Evolutionary conservation across 805 yeast genomes (phyloP), one percentile per base, ranked within the genome.

Genomic region (Nadsonia fulvescens): DNA sequence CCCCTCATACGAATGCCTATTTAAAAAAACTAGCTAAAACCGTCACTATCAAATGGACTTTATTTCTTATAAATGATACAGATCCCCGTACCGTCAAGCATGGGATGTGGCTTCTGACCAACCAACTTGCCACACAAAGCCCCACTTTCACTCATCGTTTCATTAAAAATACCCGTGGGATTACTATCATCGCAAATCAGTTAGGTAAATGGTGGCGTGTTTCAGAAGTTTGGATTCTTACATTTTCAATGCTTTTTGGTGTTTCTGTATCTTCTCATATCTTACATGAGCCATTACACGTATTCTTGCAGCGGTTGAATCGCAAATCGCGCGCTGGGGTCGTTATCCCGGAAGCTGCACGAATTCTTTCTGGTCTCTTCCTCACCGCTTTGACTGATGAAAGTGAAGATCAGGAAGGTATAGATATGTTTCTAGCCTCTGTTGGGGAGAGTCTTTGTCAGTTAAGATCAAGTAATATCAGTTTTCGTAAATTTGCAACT

Each of bases 1-100:
- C n/a, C n/a, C n/a, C n/a, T n/a, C n/a, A n/a, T n/a, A n/a, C n/a
- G n/a, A 35, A 30, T 19, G 30, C 30, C 24, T 31, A 48, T 43
- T 23, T 48, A 53, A 43, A 63, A 47, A 42, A 61, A 47, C 37
- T 58, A 47, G 37, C 61, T 57, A 59, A 69, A 23, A 54, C 72
- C 0, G 54, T 77, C 2, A 63, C 78, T 1, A 56, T 71, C 5
- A 74, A 72, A 39, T 71, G 83, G 75, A 51, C 65, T 3, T 39
- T 76, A 6, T 48, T 76, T 7, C 42, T 75, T 8, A 41, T 75
- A 8, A 48, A 63, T 27, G 55, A 55, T 32, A 37, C 40, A 5
- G 39, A 56, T 27, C 34, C 54, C 15, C 42, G 49, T 24, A 60
- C 38, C 11, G 51, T 43, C n/a, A 43, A 48, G 18, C 34, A 39